These are phyloP conservation scores for Scheffersomyces stipitis DNA, from an alignment of 805 yeast species.

Conservation along the genomic window DNA sequence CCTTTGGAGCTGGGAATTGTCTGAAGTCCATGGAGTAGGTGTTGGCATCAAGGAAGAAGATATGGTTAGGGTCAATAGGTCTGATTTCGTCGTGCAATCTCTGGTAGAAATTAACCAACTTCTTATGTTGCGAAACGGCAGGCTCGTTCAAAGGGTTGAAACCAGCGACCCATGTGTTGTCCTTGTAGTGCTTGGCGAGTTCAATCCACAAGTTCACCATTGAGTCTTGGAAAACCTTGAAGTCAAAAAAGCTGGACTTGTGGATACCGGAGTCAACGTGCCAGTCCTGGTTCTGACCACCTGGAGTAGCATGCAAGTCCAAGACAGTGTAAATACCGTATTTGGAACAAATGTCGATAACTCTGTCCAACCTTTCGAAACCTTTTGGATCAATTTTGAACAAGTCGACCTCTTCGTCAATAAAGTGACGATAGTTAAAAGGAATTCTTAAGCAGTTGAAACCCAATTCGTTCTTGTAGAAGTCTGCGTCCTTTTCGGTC, in stretches of 20 bases:
- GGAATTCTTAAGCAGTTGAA: conserved; percentile 52
- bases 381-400: conserved; percentile 44
- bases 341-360: conserved; percentile 44
- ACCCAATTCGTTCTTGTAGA: conserved; percentile 38
- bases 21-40: conserved; percentile 52
- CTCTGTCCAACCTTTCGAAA: conserved; percentile 42
- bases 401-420: conserved; percentile 46
- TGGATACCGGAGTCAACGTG: conserved; percentile 49
- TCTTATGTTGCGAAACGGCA: conserved; percentile 42
- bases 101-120: conserved; percentile 39
- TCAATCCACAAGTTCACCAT: conserved; percentile 45
- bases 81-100: conserved; percentile 41
- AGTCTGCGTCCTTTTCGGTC: conserved; percentile 50
- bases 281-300: conserved; percentile 59
- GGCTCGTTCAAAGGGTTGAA: conserved; percentile 56
- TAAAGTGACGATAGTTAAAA: conserved; percentile 51
- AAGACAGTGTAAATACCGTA: conserved; percentile 49
- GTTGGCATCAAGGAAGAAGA: conserved; percentile 50
- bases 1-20: conserved; percentile 37
- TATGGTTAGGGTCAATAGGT: conserved; percentile 47
- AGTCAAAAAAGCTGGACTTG: conserved; percentile 50
- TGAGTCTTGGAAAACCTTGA: conserved; percentile 48
- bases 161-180: conserved; percentile 53
- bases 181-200: conserved; percentile 46
- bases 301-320: conserved; percentile 51